These are phyloP conservation scores for Hypomyces rosellus DNA, from an alignment of 2,329 filamentous ascomycete species.

Conservation along the genomic window DNA sequence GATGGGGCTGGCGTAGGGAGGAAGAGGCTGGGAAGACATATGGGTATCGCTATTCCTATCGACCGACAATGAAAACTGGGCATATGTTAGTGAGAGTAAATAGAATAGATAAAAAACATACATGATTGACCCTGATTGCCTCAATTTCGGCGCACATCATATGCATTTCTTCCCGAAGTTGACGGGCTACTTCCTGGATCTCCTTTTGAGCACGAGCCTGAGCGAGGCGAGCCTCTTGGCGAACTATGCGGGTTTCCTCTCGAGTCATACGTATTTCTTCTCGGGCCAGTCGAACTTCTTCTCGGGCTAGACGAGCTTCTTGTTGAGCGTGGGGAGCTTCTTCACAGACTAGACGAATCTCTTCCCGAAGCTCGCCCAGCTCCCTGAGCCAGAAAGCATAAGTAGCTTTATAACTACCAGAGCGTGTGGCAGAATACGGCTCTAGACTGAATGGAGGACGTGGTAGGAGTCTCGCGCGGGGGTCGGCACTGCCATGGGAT, in stretches of 20 bases:
- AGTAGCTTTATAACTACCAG: no score
- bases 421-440: no score
- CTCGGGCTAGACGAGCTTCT: no score
- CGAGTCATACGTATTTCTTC: not conserved
- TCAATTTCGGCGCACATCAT: not conserved
- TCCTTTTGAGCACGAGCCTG: not conserved
- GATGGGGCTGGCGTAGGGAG: not conserved
- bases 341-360: no score
- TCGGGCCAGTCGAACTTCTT: no score
- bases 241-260: not conserved
- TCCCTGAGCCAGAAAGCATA: no score
- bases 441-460: no score
- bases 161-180: conserved; percentile 1
- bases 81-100: not conserved
- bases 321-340: no score
- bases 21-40: no score
- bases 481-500: not conserved
- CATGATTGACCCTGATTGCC: not conserved
- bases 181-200: not conserved
- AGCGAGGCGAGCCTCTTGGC: not conserved
- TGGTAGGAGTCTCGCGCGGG: not conserved
- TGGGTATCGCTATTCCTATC: no score
- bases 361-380: no score
- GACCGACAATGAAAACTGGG: no score
- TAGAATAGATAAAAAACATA: not conserved